phyloP scores from a whole-genome alignment of 2,329 filamentous ascomycete genomes.

The Aspergillus phoenicis region DNA sequence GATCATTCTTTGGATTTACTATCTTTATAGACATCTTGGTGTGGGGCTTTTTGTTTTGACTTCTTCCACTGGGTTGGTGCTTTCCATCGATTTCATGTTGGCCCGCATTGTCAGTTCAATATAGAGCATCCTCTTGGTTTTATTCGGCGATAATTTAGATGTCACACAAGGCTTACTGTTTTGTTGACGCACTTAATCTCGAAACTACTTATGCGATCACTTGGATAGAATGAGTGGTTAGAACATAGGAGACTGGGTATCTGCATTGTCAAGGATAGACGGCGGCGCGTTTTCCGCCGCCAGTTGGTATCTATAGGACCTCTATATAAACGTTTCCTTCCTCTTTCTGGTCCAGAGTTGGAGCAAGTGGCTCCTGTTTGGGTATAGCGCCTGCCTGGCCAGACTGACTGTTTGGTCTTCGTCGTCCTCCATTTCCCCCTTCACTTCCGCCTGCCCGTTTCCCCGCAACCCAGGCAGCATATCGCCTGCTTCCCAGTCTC shows the following conservation, averaged over 20 bases:
- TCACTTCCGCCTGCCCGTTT: not conserved
- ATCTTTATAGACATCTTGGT: not conserved
- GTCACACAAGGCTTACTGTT: too few relatives aligned
- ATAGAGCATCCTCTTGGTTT: not conserved
- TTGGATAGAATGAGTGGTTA: not conserved
- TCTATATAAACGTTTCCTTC: not conserved
- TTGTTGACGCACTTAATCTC: too few relatives aligned
- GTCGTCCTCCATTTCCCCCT: not conserved
- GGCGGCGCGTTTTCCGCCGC: not conserved
- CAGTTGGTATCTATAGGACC: not conserved
- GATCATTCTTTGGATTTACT: too few relatives aligned
- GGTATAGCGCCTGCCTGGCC: not conserved
- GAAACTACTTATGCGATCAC: too few relatives aligned
- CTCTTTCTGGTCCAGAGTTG: not conserved
- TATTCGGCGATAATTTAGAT: not conserved
- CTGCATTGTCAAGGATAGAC: not conserved
- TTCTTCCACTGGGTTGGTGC: not conserved
- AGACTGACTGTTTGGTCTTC: not conserved
- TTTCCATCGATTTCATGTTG: not conserved
- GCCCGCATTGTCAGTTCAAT: not conserved
- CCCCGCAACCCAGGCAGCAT: not conserved
- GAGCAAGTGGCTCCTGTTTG: not conserved
- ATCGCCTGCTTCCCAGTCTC: not conserved
- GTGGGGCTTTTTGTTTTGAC: not conserved
- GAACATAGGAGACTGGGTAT: not conserved